These are phyloP conservation scores for Fusarium oxysporum DNA, from an alignment of 2,329 filamentous ascomycete genomes.

Conservation along the genomic window DNA sequence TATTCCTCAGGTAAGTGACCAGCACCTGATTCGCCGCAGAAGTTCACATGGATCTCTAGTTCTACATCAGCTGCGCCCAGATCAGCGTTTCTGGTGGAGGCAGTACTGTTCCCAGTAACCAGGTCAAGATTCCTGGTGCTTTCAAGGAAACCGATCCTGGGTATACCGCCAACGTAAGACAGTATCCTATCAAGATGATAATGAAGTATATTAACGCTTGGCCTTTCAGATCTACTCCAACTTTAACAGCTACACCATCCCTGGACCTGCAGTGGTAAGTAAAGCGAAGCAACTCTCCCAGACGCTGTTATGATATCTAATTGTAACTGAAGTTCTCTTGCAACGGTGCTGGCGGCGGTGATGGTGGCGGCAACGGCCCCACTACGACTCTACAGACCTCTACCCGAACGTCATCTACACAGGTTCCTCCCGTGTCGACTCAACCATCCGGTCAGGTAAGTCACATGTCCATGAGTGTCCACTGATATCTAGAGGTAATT, in stretches of 20 bases:
- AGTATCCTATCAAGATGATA: rapidly evolving
- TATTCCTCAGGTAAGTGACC: background rate
- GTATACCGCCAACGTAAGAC: conserved; percentile 4
- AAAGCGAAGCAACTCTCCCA: rapidly evolving
- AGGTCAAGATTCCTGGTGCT: conserved; percentile 16
- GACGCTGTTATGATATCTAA: rapidly evolving
- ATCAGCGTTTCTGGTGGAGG: conserved; percentile 11
- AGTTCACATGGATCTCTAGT: background rate
- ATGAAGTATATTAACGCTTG: rapidly evolving
- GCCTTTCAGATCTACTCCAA: conserved; percentile 1
- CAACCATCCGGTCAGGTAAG: conserved; percentile 6
- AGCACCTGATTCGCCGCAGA: rapidly evolving
- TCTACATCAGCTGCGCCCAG: conserved; percentile 17
- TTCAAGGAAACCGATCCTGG: conserved; percentile 6
- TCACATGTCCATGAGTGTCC: rapidly evolving
- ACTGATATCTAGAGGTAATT: rapidly evolving
- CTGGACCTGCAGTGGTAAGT: conserved; percentile 13
- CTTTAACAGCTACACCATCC: conserved; percentile 10
- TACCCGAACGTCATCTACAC: background rate
- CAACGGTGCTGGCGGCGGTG: conserved; percentile 2
- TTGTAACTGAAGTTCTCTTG: background rate
- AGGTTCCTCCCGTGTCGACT: background rate
- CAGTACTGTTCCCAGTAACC: conserved; percentile 1
- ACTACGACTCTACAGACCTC: conserved; percentile 8
- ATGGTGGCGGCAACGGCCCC: background rate